Percentiles rank a stretch among this genome's conserved stretches.
These are phyloP conservation scores for Alternaria sp. DNA, from an alignment of 2,329 filamentous ascomycete genomes.

Conservation along the genomic window DNA sequence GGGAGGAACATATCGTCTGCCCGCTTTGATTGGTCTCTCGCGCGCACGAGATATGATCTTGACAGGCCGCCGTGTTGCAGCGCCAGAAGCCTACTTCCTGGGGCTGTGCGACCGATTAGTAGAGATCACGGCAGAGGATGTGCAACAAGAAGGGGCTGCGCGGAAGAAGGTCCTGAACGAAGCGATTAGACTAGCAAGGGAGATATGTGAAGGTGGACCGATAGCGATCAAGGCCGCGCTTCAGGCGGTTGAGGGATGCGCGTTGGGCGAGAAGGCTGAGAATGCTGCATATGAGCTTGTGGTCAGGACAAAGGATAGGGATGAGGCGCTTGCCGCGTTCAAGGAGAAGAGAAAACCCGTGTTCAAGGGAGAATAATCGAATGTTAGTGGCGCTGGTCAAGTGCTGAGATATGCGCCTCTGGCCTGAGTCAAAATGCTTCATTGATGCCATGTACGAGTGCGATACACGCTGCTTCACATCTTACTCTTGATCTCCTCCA, in stretches of 20 bases:
- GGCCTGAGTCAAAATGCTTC: constrained; percentile 13
- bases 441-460: constrained; percentile 14
- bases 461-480: constrained; percentile 61
- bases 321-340: constrained; percentile 89
- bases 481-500: constrained; percentile 86
- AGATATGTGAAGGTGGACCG: constrained; percentile 90
- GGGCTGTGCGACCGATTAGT: constrained; percentile 91
- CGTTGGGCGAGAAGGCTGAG: constrained; percentile 74
- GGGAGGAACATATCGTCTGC: constrained; percentile 88
- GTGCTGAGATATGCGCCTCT: background rate
- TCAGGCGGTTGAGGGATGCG: constrained; percentile 74
- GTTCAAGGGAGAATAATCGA: constrained; percentile 62
- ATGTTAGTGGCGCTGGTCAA: background rate
- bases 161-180: constrained; percentile 74
- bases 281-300: constrained; percentile 86
- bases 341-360: constrained; percentile 73
- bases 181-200: constrained; percentile 77
- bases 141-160: constrained; percentile 59
- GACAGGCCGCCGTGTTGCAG: constrained; percentile 84
- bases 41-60: constrained; percentile 90
- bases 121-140: constrained; percentile 70
- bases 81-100: constrained; percentile 86
- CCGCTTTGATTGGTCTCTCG: constrained; percentile 76
- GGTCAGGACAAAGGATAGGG: constrained; percentile 80
- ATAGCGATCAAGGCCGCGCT: constrained; percentile 81